These are phyloP conservation scores for Psilocybe sp. DNA, from an alignment of 768 basidiomycete species.

Conservation along the genomic window DNA sequence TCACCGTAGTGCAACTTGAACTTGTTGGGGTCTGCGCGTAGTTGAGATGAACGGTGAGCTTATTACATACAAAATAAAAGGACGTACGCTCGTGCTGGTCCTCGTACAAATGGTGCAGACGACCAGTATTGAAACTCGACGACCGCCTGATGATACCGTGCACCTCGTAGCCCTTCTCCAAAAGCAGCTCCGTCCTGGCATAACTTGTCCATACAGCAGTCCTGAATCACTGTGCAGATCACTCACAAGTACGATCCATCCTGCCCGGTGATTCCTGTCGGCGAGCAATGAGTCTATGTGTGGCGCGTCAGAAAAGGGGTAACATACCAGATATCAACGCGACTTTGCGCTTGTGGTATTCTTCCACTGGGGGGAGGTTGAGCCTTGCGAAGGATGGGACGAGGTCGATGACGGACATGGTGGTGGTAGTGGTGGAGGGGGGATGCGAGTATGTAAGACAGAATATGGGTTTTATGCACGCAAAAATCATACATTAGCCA, in stretches of 20 bases:
- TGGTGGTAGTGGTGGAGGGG: constrained; percentile 18
- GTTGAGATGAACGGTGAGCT: background rate
- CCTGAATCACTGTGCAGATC: background rate
- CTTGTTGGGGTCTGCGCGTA: constrained; percentile 57
- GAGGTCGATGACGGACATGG: constrained; percentile 42
- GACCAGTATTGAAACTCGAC: constrained; percentile 96
- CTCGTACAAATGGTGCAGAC: constrained; percentile 89
- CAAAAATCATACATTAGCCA: background rate
- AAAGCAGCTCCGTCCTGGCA: constrained; percentile 73
- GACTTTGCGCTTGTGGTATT: constrained; percentile 88
- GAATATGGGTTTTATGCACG: constrained; percentile 8
- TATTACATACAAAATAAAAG: background rate
- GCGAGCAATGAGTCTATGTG: constrained; percentile 6
- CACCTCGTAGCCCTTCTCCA: constrained; percentile 87
- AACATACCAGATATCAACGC: constrained; percentile 82
- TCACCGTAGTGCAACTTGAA: constrained; percentile 91
- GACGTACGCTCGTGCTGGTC: constrained; percentile 88
- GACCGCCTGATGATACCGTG: constrained; percentile 97
- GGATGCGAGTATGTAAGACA: constrained; percentile 4
- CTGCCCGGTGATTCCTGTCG: constrained; percentile 88
- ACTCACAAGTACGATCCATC: constrained; percentile 92
- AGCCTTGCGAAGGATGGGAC: constrained; percentile 47
- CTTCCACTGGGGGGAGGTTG: constrained; percentile 68
- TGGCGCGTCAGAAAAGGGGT: background rate
- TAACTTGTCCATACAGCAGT: constrained; percentile 1